Percentiles rank a stretch among this genome's conserved stretches.
These are phyloP conservation scores for Astragalus glycyphyllos DNA, from an alignment of 306 rosid species.

Conservation along the genomic window DNA sequence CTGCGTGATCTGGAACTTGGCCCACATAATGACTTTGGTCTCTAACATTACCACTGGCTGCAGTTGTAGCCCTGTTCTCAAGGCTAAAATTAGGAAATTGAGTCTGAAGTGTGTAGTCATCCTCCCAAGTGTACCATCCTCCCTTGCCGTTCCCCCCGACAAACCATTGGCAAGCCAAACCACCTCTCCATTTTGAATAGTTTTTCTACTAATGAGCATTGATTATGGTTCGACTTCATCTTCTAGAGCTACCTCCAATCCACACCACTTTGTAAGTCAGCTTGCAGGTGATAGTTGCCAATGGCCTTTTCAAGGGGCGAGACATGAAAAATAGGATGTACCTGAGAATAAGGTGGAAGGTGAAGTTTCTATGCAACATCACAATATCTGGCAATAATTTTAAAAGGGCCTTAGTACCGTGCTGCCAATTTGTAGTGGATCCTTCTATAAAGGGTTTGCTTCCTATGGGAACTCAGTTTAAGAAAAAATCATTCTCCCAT, in stretches of 20 bases:
- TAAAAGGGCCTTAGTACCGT: background rate
- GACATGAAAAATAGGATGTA: background rate
- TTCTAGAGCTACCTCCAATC: background rate
- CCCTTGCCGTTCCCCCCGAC: conserved; percentile 4
- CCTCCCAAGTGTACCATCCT: background rate
- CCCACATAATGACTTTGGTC: background rate
- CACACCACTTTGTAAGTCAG: background rate
- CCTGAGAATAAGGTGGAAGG: background rate
- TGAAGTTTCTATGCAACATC: background rate
- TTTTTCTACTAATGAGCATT: background rate
- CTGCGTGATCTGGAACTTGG: background rate
- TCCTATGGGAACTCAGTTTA: background rate
- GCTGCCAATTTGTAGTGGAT: background rate
- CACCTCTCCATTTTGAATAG: background rate
- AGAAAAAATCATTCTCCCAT: background rate
- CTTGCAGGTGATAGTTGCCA: background rate
- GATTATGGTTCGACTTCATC: background rate
- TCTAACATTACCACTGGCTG: background rate
- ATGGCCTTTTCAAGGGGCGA: background rate
- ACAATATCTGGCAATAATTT: background rate
- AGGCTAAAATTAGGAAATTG: conserved; percentile 8
- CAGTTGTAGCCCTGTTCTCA: conserved; percentile 4
- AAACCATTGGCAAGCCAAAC: background rate
- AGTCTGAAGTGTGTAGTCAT: background rate
- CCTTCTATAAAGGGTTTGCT: background rate